Evolutionary conservation across 169 alveolate genomes (phyloP).

Genomic region (Cryptosporidium ryanae): DNA sequence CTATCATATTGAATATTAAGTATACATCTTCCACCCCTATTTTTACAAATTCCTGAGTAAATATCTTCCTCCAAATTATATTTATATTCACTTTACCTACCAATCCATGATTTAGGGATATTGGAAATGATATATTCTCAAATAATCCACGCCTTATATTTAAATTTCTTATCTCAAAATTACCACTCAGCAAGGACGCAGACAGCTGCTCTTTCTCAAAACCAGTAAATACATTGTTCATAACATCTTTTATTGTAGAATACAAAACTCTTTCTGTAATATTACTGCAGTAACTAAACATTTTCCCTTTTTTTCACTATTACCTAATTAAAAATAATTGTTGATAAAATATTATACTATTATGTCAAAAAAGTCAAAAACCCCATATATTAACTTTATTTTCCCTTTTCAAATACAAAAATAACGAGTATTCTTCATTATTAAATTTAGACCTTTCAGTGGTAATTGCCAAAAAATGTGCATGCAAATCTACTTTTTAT

Average conservation of each 20-base stretch:
- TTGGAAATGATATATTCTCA: conserved; percentile 44
- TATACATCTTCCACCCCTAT: conserved; percentile 43
- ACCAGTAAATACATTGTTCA: conserved; percentile 32
- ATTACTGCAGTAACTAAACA: conserved; percentile 51
- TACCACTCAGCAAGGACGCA: conserved; percentile 29
- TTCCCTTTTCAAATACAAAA: too few species aligned
- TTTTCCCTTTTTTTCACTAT: background rate
- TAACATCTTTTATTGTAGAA: conserved; percentile 40
- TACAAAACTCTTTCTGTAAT: conserved; percentile 62
- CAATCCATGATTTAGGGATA: conserved; percentile 29
- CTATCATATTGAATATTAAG: conserved; percentile 49
- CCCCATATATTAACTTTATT: too few species aligned
- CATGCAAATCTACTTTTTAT: too few species aligned
- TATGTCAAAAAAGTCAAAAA: too few species aligned
- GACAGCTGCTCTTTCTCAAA: conserved; percentile 70
- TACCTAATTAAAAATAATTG: background rate
- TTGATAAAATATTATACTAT: background rate
- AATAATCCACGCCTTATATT: conserved; percentile 37
- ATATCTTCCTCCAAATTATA: conserved; percentile 48
- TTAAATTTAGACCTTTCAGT: too few species aligned
- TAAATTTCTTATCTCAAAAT: conserved; percentile 42
- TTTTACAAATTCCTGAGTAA: conserved; percentile 47
- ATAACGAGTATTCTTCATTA: too few species aligned
- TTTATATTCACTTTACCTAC: conserved; percentile 65
- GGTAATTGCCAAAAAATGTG: too few species aligned